Evolutionary conservation across 306 rosid species (phyloP).

Genomic region (Trifolium dubium): DNA sequence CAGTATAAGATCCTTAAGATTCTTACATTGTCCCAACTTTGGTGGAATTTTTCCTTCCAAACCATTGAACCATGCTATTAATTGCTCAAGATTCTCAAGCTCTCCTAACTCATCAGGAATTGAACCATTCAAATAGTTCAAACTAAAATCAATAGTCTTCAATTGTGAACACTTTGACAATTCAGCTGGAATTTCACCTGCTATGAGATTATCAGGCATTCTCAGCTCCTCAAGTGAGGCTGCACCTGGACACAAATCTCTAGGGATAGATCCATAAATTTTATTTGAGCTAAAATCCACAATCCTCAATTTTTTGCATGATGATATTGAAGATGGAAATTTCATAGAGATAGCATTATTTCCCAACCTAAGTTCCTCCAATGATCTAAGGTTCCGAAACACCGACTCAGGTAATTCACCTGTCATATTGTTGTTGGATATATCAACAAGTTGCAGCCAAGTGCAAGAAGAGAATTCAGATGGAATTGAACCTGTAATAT

Average conservation of each 20-base stretch:
- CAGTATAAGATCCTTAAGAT: conserved; percentile 87
- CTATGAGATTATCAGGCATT: conserved; percentile 83
- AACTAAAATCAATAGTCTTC: conserved; percentile 86
- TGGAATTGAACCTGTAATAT: conserved; percentile 80
- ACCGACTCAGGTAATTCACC: conserved; percentile 70
- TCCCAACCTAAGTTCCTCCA: conserved; percentile 76
- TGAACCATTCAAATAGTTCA: conserved; percentile 83
- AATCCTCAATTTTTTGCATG: conserved; percentile 71
- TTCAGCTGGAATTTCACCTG: conserved; percentile 75
- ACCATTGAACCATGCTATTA: conserved; percentile 93
- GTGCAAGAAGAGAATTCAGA: conserved; percentile 69
- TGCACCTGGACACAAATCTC: conserved; percentile 85
- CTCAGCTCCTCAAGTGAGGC: conserved; percentile 80
- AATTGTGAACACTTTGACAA: conserved; percentile 74
- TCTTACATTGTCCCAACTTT: conserved; percentile 82
- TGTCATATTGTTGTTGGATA: conserved; percentile 87
- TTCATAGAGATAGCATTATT: conserved; percentile 72
- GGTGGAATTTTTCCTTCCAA: conserved; percentile 87
- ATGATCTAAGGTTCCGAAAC: conserved; percentile 65
- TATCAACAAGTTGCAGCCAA: conserved; percentile 68
- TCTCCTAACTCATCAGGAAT: conserved; percentile 91
- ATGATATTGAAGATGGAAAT: conserved; percentile 80
- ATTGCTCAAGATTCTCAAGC: conserved; percentile 79
- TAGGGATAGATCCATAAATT: conserved; percentile 72
- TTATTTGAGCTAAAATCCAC: conserved; percentile 88